These are phyloP conservation scores for Pseudogymnoascus sp. DNA, from an alignment of 2,329 filamentous ascomycete genomes.

Conservation along the genomic window DNA sequence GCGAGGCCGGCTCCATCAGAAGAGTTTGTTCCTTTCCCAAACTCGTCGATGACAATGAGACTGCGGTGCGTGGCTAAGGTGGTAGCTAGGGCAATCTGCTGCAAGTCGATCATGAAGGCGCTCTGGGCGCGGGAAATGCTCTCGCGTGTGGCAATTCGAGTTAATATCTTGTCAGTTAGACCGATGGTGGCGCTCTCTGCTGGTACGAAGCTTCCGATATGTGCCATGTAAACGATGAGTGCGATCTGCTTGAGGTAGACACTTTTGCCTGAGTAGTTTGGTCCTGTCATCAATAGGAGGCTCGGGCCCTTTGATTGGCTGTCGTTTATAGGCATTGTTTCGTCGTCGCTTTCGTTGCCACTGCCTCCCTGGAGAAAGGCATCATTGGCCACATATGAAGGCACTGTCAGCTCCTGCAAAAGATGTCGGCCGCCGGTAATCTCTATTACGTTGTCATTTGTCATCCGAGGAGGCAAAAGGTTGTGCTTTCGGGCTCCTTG, in stretches of 20 bases:
- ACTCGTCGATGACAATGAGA: conserved; percentile 87
- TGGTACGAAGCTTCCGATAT: conserved; percentile 87
- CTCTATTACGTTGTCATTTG: conserved; percentile 58
- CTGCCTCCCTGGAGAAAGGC: conserved; percentile 59
- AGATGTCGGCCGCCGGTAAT: conserved; percentile 79
- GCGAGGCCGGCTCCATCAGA: conserved; percentile 53
- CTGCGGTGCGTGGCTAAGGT: conserved; percentile 68
- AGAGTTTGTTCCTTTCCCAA: conserved; percentile 58
- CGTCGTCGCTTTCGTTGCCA: conserved; percentile 24
- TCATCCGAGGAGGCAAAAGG: conserved; percentile 63
- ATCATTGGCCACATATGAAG: conserved; percentile 76
- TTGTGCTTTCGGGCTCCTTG: conserved; percentile 68
- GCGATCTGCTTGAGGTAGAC: conserved; percentile 92
- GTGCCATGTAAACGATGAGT: conserved; percentile 83
- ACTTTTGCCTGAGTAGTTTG: conserved; percentile 95
- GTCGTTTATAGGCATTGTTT: not conserved
- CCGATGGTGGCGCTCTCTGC: conserved; percentile 70
- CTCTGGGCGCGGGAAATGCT: conserved; percentile 52
- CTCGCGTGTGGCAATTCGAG: conserved; percentile 69
- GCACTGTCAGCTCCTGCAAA: conserved; percentile 74
- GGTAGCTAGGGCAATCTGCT: conserved; percentile 73
- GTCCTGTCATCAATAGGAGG: conserved; percentile 77
- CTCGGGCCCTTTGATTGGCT: conserved; percentile 40
- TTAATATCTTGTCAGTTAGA: conserved; percentile 86
- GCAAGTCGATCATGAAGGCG: conserved; percentile 69